Evolutionary conservation across 805 yeast species (phyloP).

Genomic region (Hanseniaspora guilliermondii): DNA sequence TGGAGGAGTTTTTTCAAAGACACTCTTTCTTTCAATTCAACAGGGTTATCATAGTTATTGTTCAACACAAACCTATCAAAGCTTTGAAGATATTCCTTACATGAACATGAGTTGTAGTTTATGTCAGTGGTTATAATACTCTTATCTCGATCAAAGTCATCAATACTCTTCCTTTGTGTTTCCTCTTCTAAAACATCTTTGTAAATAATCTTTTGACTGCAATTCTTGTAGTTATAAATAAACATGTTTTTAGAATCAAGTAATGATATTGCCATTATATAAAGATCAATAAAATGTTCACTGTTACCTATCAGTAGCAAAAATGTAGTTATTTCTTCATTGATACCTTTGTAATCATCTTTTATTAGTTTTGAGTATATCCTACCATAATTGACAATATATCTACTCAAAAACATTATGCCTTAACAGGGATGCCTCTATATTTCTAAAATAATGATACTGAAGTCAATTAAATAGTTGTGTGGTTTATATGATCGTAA

Average conservation of each 20-base stretch:
- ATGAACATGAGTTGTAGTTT: slow-evolving; percentile 26
- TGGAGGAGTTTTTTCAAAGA: slow-evolving; percentile 2
- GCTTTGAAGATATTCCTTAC: slow-evolving; percentile 21
- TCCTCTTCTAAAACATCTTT: not conserved
- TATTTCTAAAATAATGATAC: too few relatives aligned
- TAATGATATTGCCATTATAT: slow-evolving; percentile 26
- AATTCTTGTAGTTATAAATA: slow-evolving; percentile 21
- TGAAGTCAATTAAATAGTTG: too few relatives aligned
- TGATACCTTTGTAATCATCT: slow-evolving; percentile 14
- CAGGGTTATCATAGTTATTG: not conserved
- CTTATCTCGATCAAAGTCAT: slow-evolving; percentile 16
- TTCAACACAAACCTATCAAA: slow-evolving; percentile 1
- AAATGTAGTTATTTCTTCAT: slow-evolving; percentile 24
- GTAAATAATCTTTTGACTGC: not conserved
- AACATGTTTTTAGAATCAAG: slow-evolving; percentile 27
- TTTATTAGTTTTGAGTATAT: slow-evolving; percentile 18
- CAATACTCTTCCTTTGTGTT: slow-evolving; percentile 13
- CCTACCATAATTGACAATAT: slow-evolving; percentile 20
- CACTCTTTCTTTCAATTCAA: slow-evolving; percentile 1
- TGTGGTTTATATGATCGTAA: too few relatives aligned
- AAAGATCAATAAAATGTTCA: slow-evolving; percentile 25
- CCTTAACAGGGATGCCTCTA: too few relatives aligned
- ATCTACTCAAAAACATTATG: slow-evolving; percentile 11
- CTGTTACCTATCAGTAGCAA: slow-evolving; percentile 18
- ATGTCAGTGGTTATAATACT: slow-evolving; percentile 23